Base-by-base conservation (phyloP, 176 grass and related monocot genomes). In the Carex scoparia region DNA sequence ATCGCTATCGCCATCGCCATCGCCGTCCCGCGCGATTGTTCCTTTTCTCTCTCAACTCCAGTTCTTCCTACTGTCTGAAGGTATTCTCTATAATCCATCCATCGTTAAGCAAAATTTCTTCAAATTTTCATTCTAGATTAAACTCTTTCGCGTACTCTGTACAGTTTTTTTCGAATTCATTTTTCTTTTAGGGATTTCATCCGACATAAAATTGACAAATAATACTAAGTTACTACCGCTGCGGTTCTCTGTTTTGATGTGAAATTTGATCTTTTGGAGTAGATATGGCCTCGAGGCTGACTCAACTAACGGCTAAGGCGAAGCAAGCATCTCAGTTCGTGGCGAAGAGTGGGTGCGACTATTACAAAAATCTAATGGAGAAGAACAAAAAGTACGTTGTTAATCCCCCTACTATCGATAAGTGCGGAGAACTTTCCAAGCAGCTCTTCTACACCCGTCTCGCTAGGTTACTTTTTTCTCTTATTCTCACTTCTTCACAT, bases 371-470 rank as follows among this genome's bases (percentile, higher is more conserved):
- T 85, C 38, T 86, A 18, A 85, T 98, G 89, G 95, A 94, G 91
- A 98, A 93, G 82, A 98, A 98, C 89, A 94, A 91, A 85, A 90
- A 93, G 58, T 82, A 94, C 44, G 85, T 98, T 73, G 91, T 87
- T 76, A 84, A 94, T 84, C 92, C 92, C 33, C 89, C 95, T 81
- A 93, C 92, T 72, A 71, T 98, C 15, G 92, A 98, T 75, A 94
- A 88, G 89, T 91, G 89, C 80, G 89, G 91, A 86, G 95, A 98
- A 69, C 87, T 98, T 85, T 98, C 95, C 79, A 94, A 93, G 81
- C 89, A 98, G 85, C 91, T 98, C 62, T 94, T 94, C 84, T 98
- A 94, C 89, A 98, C 95, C 3, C 95, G 95, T 54, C 88, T 98
- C 78, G 92, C 89, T 31, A 98, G 95, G 95, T 94, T 76, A 88